Evolutionary conservation across 2,329 filamentous ascomycete species (phyloP), one percentile per base, ranked within the genome.

Genomic region (Parastagonospora avenae): DNA sequence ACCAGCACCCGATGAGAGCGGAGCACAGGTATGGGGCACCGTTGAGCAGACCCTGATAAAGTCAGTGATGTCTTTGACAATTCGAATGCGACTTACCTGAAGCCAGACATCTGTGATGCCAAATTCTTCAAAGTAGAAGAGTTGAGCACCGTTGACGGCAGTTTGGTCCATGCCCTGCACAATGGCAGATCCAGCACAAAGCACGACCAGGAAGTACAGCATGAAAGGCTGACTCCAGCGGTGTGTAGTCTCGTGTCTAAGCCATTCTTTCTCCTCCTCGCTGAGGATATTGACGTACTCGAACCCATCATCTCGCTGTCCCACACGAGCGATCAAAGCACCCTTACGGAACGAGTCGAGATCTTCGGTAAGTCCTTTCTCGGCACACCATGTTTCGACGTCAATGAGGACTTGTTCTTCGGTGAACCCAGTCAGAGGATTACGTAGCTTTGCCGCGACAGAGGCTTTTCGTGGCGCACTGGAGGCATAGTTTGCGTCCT

Each of bases 191-290:
- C 84, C 78, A n/a, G 85, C 88, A 62, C 85, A 89, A 31, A 87
- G 77, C 52, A 85, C 66, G 55, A 91, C 84, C 7, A 90, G 80
- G 44, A 85, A 77, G 68, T 89, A 89, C 42, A 90, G 78, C 67
- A 83, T 81, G 55, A 69, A 76, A 0, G 88, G 87, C 61, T 91
- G 88, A 5, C 80, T 82, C 88, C 88, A 91, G 54, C 84, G 85
- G 63, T 89, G 80, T 1, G 80, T 82, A 35, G 82, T 79, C 65
- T 92, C 88, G 14, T 80, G 77, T 9, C 80, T 76, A 33, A 91
- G 72, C 4, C 83, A 76, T 2, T 77, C 73, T 35, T 78, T 79
- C 66, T 92, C 88, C 9, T 82, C 77, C 1, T 79, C 76, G 76
- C 79, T 70, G 78, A 70, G 36, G 28, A 62, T 84, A 8, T 72